Base-by-base conservation (phyloP, 139 green algal species). In the Ostreobium quekettii region DNA sequence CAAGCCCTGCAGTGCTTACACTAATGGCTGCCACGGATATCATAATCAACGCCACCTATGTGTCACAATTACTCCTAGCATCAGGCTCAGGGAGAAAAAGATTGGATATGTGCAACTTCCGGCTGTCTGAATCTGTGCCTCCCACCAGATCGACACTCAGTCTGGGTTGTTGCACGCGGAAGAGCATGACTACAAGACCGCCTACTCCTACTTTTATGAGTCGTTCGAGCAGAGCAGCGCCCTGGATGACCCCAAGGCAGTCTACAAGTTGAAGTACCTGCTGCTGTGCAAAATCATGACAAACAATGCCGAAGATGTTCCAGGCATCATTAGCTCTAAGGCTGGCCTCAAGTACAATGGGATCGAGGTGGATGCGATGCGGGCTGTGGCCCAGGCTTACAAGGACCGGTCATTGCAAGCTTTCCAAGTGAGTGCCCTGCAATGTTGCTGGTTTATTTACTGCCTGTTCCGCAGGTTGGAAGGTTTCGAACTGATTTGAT, bases 191-290 rank as follows among this genome's bases (percentile, higher is more conserved):
- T 98, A 92, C 87, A 97, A 96, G 85, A 99, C 93, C 2, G 91
- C 83, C 2, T 99, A 93, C 78, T 93, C 82, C 5, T 99, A 99
- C 82, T 99, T 98, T 74, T 98, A 93, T 70, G 93, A 99, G 81
- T 89, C 88, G 1, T 99, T 98, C 79, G 93, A 99, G 84, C 84
- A 87, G 69, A 69, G 65, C 2, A 81, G 63, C 19, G 71, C 83
- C 1, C 81, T 98, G 67, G 85, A 96, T 48, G 87, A 95, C 53
- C 64, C 79, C 1, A 82, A 85, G 47, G 92, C 93, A 0, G 81
- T 96, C 38, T 47, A 73, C 2, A 79, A 82, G 46, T 83, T 99
- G 47, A 97, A 98, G 83, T 97, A 98, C 85, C 97, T 99, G 93
- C 82, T 99, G 68, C 81, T 99, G 57, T 90, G 85, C 82, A 99